Base-by-base conservation (phyloP, 169 alveolate genomes). In the Besnoitia besnoiti region DNA sequence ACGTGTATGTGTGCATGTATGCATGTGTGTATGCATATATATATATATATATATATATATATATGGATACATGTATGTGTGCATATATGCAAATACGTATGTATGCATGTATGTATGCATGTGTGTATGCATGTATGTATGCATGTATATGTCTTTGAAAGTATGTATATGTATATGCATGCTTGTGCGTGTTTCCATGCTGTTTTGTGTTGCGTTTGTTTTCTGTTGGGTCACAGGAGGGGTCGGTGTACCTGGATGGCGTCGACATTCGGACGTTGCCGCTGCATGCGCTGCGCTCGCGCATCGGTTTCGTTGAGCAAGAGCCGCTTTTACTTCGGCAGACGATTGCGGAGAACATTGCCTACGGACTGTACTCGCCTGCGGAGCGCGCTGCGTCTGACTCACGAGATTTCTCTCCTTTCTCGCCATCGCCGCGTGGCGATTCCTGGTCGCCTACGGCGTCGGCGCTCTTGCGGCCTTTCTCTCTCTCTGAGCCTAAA, bases 221-320 rank as follows among this genome's bases (percentile, higher is more conserved):
- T 5, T 55, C 27, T 55, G 67, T 0, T 33, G 1, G 27, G 2
- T 30, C 39, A 61, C 88, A 89, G 88, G 85, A 91, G 21, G 98
- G 98, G 42, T 89, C 92, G 82, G 96, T 97, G 51, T 42, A 40
- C 33, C 10, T 91, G 59, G 91, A 85, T 37, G 94, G 94, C 0
- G 44, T 3, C 35, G 85, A 79, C 44, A 19, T 92, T 21, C 80
- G 90, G 47, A 85, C 30, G 10, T 3, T 85, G 82, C 93, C 93
- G 80, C 49, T 95, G 39, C 79, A 89, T 88, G 85, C 95, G 93
- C 93, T 96, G 89, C 94, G 99, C 90, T 76, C 91, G 16, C 89
- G 91, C 35, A 94, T 97, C 7, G 98, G 98, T 10, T 95, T 95
- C 67, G 98, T 98, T 0, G 97, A 97, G 39, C 95, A 93, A 35